Evolutionary conservation across 257 asterid species (phyloP), one percentile per base, ranked within the genome.

Genomic region (Solanum pinnatisectum): DNA sequence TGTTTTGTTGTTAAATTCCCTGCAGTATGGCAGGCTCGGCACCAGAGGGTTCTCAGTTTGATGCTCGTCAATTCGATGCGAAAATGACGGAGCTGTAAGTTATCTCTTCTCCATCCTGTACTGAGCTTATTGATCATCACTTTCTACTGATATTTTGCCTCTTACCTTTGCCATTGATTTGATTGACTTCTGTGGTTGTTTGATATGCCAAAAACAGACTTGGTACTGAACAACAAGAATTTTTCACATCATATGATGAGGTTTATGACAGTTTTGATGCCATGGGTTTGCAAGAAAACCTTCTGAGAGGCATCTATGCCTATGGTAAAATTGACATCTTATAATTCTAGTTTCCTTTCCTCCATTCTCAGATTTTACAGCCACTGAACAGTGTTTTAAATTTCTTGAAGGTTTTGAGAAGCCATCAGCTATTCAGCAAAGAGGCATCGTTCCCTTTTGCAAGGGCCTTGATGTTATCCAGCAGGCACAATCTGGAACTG

Each of bases 401-500:
- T 73, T 35, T 56, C 83, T 88, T 88, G 83, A 88, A 93, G 96
- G 96, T 87, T 93, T 93, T 77, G 96, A 92, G 91, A 93, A 92
- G 86, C 96, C 96, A 52, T 93, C 96, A 78, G 96, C 95, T 59
- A 93, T 93, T 90, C 96, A 93, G 89, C 96, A 93, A 90, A 87
- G 96, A 84, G 96, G 96, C 33, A 93, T 93, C 22, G 96, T 93
- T 74, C 96, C 96, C 37, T 93, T 93, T 89, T 81, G 89, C 94
- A 92, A 92, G 93, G 85, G 85, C 30, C 85, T 82, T 82, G 85
- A 82, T 14, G 85, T 82, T 82, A 82, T 82, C 85, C 84, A 94
- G 93, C 95, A 93, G 87, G 95, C 95, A 82, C 95, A 93, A 76
- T 93, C 95, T 36, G 95, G 95, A 49, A 93, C 95, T 18, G 95